Evolutionary conservation across 1,284 basidiomycete species (phyloP).

Genomic region (Cutaneotrichosporon mucoides): DNA sequence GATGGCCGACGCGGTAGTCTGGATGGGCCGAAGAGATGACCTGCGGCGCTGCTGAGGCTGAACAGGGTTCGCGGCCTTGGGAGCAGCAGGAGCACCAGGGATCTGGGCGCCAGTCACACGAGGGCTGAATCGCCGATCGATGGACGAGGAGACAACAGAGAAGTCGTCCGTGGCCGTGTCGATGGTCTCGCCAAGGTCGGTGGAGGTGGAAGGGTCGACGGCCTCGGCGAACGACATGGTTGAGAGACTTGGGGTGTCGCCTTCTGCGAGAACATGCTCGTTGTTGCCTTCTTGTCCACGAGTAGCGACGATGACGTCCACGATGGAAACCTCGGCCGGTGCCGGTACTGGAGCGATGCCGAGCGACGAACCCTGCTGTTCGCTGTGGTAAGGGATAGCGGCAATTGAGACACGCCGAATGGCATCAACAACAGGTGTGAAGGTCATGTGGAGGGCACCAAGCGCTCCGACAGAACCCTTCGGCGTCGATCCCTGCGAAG

Average conservation of each 20-base stretch:
- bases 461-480: slow-evolving; percentile 26
- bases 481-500: slow-evolving; percentile 7
- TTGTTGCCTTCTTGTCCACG: not conserved
- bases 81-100: not conserved
- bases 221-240: slow-evolving; percentile 43
- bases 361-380: slow-evolving; percentile 8
- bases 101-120: not conserved
- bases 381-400: not conserved
- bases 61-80: not conserved
- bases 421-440: slow-evolving; percentile 35
- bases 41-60: slow-evolving; percentile 5
- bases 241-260: slow-evolving; percentile 41
- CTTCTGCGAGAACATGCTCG: slow-evolving; percentile 14
- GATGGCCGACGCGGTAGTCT: slow-evolving; percentile 19
- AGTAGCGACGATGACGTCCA: slow-evolving; percentile 34
- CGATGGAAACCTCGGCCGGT: slow-evolving; percentile 30
- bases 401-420: slow-evolving; percentile 24
- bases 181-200: slow-evolving; percentile 27
- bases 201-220: slow-evolving; percentile 31
- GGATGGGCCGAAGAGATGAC: slow-evolving; percentile 28
- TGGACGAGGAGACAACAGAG: slow-evolving; percentile 21
- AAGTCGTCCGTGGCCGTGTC: slow-evolving; percentile 36
- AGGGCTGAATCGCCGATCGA: slow-evolving; percentile 9
- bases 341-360: slow-evolving; percentile 29
- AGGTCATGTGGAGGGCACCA: slow-evolving; percentile 20